Conservation (phyloP, 805 yeast genomes). For the Candida takata region DNA sequence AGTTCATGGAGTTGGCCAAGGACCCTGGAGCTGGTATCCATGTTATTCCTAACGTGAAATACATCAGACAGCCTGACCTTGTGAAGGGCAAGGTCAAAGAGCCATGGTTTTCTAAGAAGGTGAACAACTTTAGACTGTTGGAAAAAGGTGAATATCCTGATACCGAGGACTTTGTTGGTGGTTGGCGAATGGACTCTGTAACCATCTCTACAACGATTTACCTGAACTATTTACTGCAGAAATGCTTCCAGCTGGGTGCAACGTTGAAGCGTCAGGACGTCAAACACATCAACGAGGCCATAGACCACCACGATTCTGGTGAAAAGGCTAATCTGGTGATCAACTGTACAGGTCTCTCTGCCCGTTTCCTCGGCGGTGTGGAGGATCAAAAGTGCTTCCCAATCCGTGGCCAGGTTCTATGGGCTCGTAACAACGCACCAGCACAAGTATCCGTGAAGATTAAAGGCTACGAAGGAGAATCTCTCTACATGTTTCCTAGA, state of each 20-base stretch:
- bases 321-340: constrained; percentile 41
- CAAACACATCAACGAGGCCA: constrained; percentile 42
- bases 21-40: constrained; percentile 47
- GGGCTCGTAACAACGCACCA: constrained; percentile 24
- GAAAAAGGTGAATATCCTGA: constrained; percentile 25
- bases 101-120: constrained; percentile 46
- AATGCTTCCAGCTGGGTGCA: constrained; percentile 42
- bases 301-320: constrained; percentile 32
- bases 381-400: constrained; percentile 40
- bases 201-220: constrained; percentile 56
- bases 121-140: constrained; percentile 33
- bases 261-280: constrained; percentile 36
- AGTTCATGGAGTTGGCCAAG: constrained; percentile 38
- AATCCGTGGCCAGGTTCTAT: constrained; percentile 54
- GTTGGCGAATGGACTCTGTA: constrained; percentile 44
- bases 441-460: constrained; percentile 26
- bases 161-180: constrained; percentile 29
- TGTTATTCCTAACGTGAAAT: constrained; percentile 16
- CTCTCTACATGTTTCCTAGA: constrained; percentile 58
- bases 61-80: constrained; percentile 11
- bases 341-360: constrained; percentile 51
- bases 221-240: constrained; percentile 42
- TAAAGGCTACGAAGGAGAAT: constrained; percentile 33
- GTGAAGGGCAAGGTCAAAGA: constrained; percentile 10
- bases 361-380: constrained; percentile 38